phyloP scores from a whole-genome alignment of 441 rosid genomes.

The Pelargonium australe region DNA sequence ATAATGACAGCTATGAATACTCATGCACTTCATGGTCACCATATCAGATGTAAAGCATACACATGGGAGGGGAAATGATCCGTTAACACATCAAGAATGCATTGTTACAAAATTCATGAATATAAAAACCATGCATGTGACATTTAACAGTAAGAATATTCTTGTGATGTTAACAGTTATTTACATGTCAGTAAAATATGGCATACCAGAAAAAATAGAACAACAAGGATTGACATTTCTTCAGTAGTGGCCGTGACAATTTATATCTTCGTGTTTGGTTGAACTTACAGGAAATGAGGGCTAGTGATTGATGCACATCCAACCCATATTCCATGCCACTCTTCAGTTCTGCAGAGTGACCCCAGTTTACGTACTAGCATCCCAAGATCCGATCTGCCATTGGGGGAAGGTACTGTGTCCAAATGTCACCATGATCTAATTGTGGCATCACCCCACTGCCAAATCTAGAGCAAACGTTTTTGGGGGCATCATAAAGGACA shows the following conservation, averaged over 20 bases:
- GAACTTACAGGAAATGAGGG: constrained; percentile 10
- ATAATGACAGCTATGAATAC: not conserved
- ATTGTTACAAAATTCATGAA: constrained; percentile 1
- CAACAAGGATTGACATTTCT: constrained; percentile 5
- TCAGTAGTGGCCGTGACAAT: not conserved
- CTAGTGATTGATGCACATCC: not conserved
- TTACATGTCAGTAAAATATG: not conserved
- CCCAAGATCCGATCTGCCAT: constrained; percentile 29
- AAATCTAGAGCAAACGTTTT: constrained; percentile 25
- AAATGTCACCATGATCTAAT: constrained; percentile 20
- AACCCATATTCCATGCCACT: too few species aligned
- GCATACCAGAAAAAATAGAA: not conserved
- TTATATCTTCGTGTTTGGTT: not conserved
- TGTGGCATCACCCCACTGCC: constrained; percentile 12
- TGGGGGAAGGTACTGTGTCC: constrained; percentile 35
- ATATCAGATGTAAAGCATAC: not conserved
- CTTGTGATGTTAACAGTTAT: constrained; percentile 3
- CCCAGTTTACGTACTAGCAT: constrained; percentile 12
- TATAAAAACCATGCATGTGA: not conserved
- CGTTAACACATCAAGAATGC: not conserved
- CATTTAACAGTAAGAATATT: constrained; percentile 3
- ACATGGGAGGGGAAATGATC: not conserved
- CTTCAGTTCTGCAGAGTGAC: not conserved
- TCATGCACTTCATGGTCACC: not conserved
- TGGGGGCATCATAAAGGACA: constrained; percentile 34